These are phyloP conservation scores for Paraurostyla sp. DNA, from an alignment of 73 alveolate genomes.

Conservation along the genomic window DNA sequence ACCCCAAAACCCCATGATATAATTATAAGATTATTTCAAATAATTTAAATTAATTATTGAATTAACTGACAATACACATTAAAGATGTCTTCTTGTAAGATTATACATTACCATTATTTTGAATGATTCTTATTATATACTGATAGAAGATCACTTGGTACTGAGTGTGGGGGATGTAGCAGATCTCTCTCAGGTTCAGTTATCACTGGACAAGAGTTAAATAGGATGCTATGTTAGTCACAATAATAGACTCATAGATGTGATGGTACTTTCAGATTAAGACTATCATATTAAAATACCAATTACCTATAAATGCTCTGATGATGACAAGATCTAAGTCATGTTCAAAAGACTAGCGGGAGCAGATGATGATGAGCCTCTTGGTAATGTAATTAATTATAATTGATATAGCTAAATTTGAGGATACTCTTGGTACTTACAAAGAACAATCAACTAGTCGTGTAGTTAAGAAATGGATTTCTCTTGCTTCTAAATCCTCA, in stretches of 20 bases:
- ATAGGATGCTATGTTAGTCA: neutral
- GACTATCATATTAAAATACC: neutral
- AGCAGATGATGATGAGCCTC: neutral
- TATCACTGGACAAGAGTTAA: neutral
- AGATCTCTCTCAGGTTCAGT: neutral
- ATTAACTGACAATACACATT: too few relatives aligned
- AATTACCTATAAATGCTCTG: neutral
- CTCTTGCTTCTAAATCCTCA: neutral
- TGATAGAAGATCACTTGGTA: neutral
- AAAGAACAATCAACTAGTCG: neutral
- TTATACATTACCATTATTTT: too few relatives aligned
- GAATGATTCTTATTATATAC: too few relatives aligned
- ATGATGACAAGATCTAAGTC: neutral
- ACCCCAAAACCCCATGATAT: too few relatives aligned
- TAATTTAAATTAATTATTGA: too few relatives aligned
- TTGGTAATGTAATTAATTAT: neutral
- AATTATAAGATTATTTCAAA: too few relatives aligned
- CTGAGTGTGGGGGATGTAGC: neutral
- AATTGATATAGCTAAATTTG: neutral
- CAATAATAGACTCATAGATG: neutral
- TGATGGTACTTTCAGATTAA: neutral
- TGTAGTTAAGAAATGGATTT: conserved; percentile 7
- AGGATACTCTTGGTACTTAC: neutral
- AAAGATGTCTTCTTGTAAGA: too few relatives aligned
- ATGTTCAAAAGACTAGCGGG: neutral